Percentiles rank a stretch among this genome's conserved stretches.
Conservation (phyloP, 2,329 filamentous ascomycete species). For the Cladobotryum mycophilum region DNA sequence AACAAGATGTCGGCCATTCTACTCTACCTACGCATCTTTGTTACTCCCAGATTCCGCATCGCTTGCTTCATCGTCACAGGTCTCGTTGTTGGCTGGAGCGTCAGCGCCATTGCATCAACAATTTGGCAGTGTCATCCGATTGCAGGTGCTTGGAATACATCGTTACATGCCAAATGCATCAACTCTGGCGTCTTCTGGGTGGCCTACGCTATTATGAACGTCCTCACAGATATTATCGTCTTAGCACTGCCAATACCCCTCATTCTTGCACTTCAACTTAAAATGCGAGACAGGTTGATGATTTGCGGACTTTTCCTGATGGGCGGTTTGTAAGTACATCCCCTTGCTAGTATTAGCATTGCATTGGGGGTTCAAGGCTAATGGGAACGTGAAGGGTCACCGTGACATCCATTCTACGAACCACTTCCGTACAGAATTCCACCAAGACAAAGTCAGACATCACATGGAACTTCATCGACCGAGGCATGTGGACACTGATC, state of each 20-base stretch:
- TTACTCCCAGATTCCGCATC: conserved; percentile 34
- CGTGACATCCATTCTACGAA: conserved; percentile 31
- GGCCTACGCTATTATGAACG: conserved; percentile 34
- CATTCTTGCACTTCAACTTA: conserved; percentile 27
- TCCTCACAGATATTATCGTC: conserved; percentile 31
- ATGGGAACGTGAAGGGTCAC: conserved; percentile 17
- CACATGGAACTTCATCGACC: conserved; percentile 21
- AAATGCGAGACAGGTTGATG: conserved; percentile 26
- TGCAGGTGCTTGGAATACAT: conserved; percentile 34
- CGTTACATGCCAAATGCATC: conserved; percentile 34
- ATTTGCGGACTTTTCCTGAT: conserved; percentile 32
- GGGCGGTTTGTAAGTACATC: conserved; percentile 28
- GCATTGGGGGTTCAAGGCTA: too few relatives aligned
- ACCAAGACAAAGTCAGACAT: conserved; percentile 26
- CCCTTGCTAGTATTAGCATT: not conserved
- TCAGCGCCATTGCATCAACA: conserved; percentile 35
- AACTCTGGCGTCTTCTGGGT: conserved; percentile 38
- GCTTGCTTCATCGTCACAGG: conserved; percentile 31
- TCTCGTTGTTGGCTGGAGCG: conserved; percentile 35
- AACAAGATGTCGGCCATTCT: conserved; percentile 45
- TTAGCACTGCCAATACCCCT: conserved; percentile 30
- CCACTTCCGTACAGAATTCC: conserved; percentile 27
- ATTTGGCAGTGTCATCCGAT: conserved; percentile 44
- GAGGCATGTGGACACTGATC: conserved; percentile 29
- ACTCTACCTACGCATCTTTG: conserved; percentile 45